These are phyloP conservation scores for Phytopythium ostracodes DNA, from an alignment of 352 stramenopile genomes.

Conservation along the genomic window DNA sequence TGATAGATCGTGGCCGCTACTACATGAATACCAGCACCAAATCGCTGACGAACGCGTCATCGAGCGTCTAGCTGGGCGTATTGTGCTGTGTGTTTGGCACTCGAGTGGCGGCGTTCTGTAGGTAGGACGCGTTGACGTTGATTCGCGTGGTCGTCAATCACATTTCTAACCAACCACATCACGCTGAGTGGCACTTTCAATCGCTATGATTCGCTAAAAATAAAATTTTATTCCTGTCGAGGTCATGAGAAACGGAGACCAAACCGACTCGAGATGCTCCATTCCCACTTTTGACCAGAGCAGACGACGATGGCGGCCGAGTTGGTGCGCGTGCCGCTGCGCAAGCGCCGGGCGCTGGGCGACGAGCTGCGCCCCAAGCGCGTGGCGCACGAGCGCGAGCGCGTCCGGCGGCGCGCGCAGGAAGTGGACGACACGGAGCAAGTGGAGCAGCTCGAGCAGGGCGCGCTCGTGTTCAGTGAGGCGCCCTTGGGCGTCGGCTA, in stretches of 20 bases:
- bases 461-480: conserved; percentile 49
- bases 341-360: conserved; percentile 15
- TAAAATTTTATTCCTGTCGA: neutral
- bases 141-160: neutral
- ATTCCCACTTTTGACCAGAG: too few species aligned
- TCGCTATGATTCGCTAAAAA: neutral
- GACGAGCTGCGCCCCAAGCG: conserved; percentile 3
- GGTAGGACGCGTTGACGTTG: too few species aligned
- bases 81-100: neutral
- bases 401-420: conserved; percentile 35
- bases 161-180: conserved; percentile 12
- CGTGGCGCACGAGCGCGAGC: conserved; percentile 35
- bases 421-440: conserved; percentile 14
- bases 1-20: neutral
- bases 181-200: neutral
- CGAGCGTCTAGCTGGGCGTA: too few species aligned
- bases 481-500: conserved; percentile 62
- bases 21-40: too few species aligned
- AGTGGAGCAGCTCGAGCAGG: conserved; percentile 6
- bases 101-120: too few species aligned
- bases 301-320: conserved; percentile 1
- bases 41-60: neutral
- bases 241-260: neutral
- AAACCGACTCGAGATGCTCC: conserved; percentile 3
- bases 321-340: conserved; percentile 26